phyloP scores from a whole-genome alignment of 306 rosid genomes.

The Macrotyloma uniflorum region DNA sequence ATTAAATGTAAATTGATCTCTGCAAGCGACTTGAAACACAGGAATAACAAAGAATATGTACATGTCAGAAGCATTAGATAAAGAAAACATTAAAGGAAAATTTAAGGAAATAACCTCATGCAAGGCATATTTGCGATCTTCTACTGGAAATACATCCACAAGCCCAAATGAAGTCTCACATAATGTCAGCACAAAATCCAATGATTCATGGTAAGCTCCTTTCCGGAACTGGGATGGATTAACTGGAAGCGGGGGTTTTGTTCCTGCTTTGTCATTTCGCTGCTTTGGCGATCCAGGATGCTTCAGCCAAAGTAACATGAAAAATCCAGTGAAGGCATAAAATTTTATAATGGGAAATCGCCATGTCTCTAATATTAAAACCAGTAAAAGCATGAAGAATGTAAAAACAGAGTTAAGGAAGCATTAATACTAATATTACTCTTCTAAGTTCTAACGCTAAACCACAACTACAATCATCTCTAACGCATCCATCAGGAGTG shows the following conservation, averaged over 20 bases:
- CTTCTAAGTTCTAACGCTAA: slow-evolving; percentile 28
- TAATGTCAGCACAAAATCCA: slow-evolving; percentile 85
- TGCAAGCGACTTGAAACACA: slow-evolving; percentile 72
- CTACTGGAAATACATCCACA: slow-evolving; percentile 94
- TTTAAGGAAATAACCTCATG: slow-evolving; percentile 67
- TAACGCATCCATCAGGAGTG: background rate
- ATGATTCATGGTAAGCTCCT: slow-evolving; percentile 85
- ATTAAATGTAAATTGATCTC: slow-evolving; percentile 76
- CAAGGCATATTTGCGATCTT: slow-evolving; percentile 89
- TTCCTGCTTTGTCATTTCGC: slow-evolving; percentile 63
- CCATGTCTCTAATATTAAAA: slow-evolving; percentile 15
- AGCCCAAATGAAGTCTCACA: slow-evolving; percentile 93
- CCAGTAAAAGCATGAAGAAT: slow-evolving; percentile 27
- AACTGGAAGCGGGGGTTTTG: slow-evolving; percentile 86
- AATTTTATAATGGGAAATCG: slow-evolving; percentile 8
- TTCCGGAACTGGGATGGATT: slow-evolving; percentile 69
- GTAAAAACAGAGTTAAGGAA: slow-evolving; percentile 26
- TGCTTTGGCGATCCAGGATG: slow-evolving; percentile 72
- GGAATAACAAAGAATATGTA: slow-evolving; percentile 33
- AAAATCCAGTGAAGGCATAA: slow-evolving; percentile 31
- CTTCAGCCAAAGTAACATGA: slow-evolving; percentile 59
- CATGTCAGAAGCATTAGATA: slow-evolving; percentile 37
- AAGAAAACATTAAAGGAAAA: slow-evolving; percentile 39
- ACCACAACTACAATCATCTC: slow-evolving; percentile 21
- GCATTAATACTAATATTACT: background rate